These are phyloP conservation scores for Artemisia annua DNA, from an alignment of 129 eudicot genomes.

Conservation along the genomic window DNA sequence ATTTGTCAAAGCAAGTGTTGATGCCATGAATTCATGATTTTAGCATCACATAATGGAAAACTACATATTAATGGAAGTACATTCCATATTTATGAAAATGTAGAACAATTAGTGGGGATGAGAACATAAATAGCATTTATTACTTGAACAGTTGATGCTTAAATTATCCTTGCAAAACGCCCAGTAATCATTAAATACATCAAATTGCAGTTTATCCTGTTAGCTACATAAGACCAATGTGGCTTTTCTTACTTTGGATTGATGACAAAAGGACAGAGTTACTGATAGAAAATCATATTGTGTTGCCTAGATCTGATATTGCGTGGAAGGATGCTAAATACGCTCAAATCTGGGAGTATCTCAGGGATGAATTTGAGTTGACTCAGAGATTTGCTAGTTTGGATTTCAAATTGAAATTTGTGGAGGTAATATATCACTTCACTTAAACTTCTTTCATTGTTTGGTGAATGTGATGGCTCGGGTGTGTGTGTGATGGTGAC, in stretches of 20 bases:
- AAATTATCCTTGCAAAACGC: no score
- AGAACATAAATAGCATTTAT: no score
- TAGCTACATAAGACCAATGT: no score
- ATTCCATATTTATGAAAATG: not conserved
- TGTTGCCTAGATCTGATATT: slow-evolving; percentile 68
- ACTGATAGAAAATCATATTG: slow-evolving; percentile 24
- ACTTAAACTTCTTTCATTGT: slow-evolving; percentile 9
- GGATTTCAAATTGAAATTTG: slow-evolving; percentile 90
- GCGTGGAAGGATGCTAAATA: slow-evolving; percentile 97
- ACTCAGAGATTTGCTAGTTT: slow-evolving; percentile 96
- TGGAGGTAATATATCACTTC: slow-evolving; percentile 55
- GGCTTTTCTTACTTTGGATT: no score
- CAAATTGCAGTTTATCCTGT: no score
- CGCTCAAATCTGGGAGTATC: slow-evolving; percentile 96
- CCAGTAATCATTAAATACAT: no score
- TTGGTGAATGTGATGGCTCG: slow-evolving; percentile 3
- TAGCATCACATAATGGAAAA: slow-evolving; percentile 6
- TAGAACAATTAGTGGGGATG: no score
- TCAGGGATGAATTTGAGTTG: slow-evolving; percentile 92
- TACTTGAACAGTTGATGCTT: no score
- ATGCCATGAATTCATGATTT: slow-evolving; percentile 4
- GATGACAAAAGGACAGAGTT: no score
- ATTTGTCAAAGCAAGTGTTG: not conserved
- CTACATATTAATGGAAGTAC: not conserved
- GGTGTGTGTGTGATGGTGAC: slow-evolving; percentile 19